These are phyloP conservation scores for Lentinula raphanica DNA, from an alignment of 768 basidiomycete species.

Conservation along the genomic window DNA sequence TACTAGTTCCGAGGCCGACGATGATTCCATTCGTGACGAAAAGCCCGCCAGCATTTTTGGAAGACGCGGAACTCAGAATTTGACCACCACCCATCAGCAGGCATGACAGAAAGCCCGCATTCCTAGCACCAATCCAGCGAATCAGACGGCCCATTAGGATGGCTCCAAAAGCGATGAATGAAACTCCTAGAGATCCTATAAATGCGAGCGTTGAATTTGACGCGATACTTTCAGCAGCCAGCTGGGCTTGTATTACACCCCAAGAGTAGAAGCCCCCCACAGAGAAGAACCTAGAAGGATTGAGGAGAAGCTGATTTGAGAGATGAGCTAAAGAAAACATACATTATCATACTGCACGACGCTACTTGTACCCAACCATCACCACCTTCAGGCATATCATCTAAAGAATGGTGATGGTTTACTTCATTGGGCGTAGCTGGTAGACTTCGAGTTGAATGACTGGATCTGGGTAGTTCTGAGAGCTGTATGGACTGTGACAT, in stretches of 20 bases:
- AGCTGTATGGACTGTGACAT: not conserved
- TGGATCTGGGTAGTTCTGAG: not conserved
- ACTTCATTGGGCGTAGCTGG: not conserved
- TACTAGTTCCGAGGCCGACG: slow-evolving; percentile 23
- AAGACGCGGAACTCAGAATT: slow-evolving; percentile 22
- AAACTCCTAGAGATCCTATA: slow-evolving; percentile 25
- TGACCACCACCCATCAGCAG: slow-evolving; percentile 23
- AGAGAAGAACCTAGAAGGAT: slow-evolving; percentile 17
- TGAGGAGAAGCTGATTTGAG: not conserved
- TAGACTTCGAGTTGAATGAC: not conserved
- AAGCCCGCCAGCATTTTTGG: slow-evolving; percentile 12
- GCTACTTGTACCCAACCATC: slow-evolving; percentile 28
- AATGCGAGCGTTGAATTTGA: slow-evolving; percentile 23
- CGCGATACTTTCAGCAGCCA: slow-evolving; percentile 21
- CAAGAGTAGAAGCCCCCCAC: slow-evolving; percentile 23
- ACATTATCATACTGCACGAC: slow-evolving; percentile 23
- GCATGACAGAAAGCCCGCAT: slow-evolving; percentile 21
- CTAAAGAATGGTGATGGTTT: not conserved
- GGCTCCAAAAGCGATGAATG: slow-evolving; percentile 24
- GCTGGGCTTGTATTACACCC: slow-evolving; percentile 24
- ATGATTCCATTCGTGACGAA: slow-evolving; percentile 23
- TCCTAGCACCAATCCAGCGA: slow-evolving; percentile 23
- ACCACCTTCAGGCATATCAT: slow-evolving; percentile 23
- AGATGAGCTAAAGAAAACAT: slow-evolving; percentile 1
- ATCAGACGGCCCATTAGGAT: slow-evolving; percentile 25